These are phyloP conservation scores for Rhizophlyctis rosea DNA, from an alignment of 192 early-diverging fungal genomes.

Conservation along the genomic window DNA sequence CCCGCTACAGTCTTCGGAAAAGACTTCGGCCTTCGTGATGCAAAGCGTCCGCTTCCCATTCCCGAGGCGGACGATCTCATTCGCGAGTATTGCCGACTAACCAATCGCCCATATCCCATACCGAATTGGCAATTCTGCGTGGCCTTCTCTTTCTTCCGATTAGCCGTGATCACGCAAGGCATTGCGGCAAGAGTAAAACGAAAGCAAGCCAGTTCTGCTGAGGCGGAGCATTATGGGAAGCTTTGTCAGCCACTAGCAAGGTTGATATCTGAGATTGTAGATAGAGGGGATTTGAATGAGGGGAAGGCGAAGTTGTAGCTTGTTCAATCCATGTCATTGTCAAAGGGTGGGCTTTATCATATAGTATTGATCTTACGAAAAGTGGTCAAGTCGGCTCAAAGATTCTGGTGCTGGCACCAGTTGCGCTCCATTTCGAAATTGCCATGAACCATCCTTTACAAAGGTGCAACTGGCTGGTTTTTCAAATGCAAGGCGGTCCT, in stretches of 20 bases:
- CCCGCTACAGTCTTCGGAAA: background rate
- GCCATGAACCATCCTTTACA: too few species aligned
- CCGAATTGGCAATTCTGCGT: slow-evolving; percentile 75
- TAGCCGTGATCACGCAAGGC: slow-evolving; percentile 81
- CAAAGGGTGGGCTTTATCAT: too few species aligned
- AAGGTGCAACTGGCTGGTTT: too few species aligned
- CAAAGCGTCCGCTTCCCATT: slow-evolving; percentile 40
- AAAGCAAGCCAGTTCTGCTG: slow-evolving; percentile 79
- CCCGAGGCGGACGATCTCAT: slow-evolving; percentile 70
- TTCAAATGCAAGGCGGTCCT: too few species aligned
- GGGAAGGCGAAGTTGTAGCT: slow-evolving; percentile 15
- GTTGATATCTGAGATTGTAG: slow-evolving; percentile 62
- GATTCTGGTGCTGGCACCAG: too few species aligned
- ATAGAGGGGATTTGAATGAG: slow-evolving; percentile 41
- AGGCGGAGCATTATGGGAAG: slow-evolving; percentile 26
- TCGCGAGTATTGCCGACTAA: slow-evolving; percentile 61
- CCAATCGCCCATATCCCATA: slow-evolving; percentile 69
- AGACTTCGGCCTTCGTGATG: slow-evolving; percentile 21
- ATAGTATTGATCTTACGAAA: too few species aligned
- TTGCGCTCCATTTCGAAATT: too few species aligned
- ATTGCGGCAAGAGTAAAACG: slow-evolving; percentile 82
- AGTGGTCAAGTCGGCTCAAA: too few species aligned
- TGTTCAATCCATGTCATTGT: too few species aligned
- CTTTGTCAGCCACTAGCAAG: slow-evolving; percentile 27
- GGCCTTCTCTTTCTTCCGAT: slow-evolving; percentile 85